These are phyloP conservation scores for Fraxinus cuspidata DNA, from an alignment of 257 asterid genomes.

Conservation along the genomic window DNA sequence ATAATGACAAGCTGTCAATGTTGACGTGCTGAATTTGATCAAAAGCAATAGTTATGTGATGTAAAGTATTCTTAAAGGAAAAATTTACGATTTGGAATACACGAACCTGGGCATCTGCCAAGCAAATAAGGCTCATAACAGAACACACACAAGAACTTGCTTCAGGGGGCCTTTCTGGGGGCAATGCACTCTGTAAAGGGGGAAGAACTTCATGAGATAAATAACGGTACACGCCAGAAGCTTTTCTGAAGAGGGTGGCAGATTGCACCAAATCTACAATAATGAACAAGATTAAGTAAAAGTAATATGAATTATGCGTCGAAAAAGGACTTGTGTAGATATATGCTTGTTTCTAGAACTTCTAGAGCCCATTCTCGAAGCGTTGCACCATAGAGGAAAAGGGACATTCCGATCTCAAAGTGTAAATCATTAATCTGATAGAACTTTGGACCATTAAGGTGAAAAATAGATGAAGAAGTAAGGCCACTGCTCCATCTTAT, in stretches of 20 bases:
- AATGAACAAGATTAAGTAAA: constrained; percentile 14
- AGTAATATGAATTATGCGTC: background rate
- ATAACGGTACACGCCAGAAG: constrained; percentile 62
- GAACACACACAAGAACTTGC: constrained; percentile 38
- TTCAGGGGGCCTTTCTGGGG: constrained; percentile 58
- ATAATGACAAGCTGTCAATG: background rate
- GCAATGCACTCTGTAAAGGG: constrained; percentile 18
- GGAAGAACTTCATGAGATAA: constrained; percentile 43
- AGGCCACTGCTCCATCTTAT: constrained; percentile 65
- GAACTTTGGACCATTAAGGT: constrained; percentile 37
- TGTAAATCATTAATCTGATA: constrained; percentile 43
- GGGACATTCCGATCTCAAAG: constrained; percentile 60
- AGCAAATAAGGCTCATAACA: constrained; percentile 57
- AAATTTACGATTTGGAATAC: background rate
- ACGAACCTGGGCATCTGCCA: constrained; percentile 78
- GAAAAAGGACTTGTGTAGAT: background rate
- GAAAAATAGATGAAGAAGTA: constrained; percentile 39
- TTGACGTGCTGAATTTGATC: background rate
- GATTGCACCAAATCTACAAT: constrained; percentile 66
- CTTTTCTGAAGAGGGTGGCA: constrained; percentile 59
- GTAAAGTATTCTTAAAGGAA: background rate
- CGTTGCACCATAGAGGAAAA: constrained; percentile 54
- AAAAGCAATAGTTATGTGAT: background rate
- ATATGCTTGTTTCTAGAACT: constrained; percentile 43
- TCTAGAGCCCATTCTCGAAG: constrained; percentile 56